These are phyloP conservation scores for Solanum medicagineum DNA, from an alignment of 257 asterid species.

Conservation along the genomic window DNA sequence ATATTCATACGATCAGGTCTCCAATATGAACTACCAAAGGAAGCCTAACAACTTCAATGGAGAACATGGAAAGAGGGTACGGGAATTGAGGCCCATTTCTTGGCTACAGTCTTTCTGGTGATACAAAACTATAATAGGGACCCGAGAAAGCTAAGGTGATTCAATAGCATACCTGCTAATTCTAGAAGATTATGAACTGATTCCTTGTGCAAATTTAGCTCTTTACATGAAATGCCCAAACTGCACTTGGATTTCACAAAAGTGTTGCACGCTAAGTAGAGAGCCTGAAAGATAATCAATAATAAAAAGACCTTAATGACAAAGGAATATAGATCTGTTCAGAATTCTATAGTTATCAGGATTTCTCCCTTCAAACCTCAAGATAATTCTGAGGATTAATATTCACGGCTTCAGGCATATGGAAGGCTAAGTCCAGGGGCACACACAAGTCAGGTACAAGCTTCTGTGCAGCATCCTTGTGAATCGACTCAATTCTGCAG, in stretches of 20 bases:
- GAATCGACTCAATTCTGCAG: slow-evolving; percentile 62
- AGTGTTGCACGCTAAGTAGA: slow-evolving; percentile 68
- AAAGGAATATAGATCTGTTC: background rate
- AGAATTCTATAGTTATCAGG: background rate
- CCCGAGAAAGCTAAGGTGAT: background rate
- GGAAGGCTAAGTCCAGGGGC: slow-evolving; percentile 62
- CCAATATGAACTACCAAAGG: background rate
- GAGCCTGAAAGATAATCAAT: slow-evolving; percentile 38
- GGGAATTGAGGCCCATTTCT: background rate
- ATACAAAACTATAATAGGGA: background rate
- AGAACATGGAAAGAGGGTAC: background rate
- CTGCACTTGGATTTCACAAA: slow-evolving; percentile 23
- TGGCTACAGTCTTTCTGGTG: background rate
- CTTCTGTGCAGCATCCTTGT: slow-evolving; percentile 51
- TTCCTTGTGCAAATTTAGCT: slow-evolving; percentile 45
- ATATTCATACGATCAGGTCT: background rate
- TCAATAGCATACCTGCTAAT: slow-evolving; percentile 36
- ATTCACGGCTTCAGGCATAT: slow-evolving; percentile 86
- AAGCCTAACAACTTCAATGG: background rate
- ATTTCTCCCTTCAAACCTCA: slow-evolving; percentile 36
- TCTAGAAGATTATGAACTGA: slow-evolving; percentile 41
- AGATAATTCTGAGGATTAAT: slow-evolving; percentile 68
- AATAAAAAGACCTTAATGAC: background rate
- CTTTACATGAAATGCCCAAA: slow-evolving; percentile 17
- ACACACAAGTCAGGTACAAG: slow-evolving; percentile 54